Evolutionary conservation across 495 filamentous ascomycete genomes (phyloP).

Genomic region (Aspergillus funiculosus): DNA sequence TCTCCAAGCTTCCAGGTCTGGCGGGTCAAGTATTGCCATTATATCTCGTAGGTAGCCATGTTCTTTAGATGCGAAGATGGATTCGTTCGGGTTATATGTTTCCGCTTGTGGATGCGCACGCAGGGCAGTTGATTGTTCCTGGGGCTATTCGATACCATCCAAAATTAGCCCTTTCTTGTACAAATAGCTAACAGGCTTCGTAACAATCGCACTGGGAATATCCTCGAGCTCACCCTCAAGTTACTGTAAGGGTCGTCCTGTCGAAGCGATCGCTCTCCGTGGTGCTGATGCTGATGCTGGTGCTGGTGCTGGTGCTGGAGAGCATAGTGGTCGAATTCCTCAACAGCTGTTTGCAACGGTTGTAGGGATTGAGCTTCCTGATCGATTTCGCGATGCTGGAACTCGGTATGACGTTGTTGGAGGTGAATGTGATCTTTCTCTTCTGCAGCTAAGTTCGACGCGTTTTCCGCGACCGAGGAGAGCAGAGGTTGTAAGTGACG

Average conservation of each 20-base stretch:
- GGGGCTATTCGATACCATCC: neutral
- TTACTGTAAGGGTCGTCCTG: conserved; percentile 2
- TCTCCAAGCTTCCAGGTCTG: conserved; percentile 67
- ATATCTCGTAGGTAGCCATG: conserved; percentile 50
- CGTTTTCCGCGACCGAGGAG: conserved; percentile 21
- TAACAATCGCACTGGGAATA: neutral
- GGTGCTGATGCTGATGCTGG: conserved; percentile 4
- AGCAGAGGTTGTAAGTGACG: conserved; percentile 19
- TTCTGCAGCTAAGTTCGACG: conserved; percentile 17
- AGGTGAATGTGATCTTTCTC: conserved; percentile 11
- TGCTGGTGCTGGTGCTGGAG: conserved; percentile 19
- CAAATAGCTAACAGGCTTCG: neutral
- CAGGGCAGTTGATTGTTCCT: neutral
- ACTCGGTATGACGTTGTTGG: conserved; percentile 13
- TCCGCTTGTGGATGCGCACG: neutral
- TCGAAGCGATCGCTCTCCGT: conserved; percentile 4
- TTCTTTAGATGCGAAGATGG: conserved; percentile 16
- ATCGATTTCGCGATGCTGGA: conserved; percentile 5
- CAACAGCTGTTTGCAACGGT: conserved; percentile 21
- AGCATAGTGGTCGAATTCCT: conserved; percentile 17
- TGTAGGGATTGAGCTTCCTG: conserved; percentile 23
- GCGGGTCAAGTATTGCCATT: conserved; percentile 59
- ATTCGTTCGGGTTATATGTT: conserved; percentile 3
- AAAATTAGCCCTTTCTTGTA: neutral
- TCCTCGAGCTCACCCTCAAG: conserved; percentile 3